phyloP scores from a whole-genome alignment of 1,284 basidiomycete genomes.

The Microbotryomycetes sp. region DNA sequence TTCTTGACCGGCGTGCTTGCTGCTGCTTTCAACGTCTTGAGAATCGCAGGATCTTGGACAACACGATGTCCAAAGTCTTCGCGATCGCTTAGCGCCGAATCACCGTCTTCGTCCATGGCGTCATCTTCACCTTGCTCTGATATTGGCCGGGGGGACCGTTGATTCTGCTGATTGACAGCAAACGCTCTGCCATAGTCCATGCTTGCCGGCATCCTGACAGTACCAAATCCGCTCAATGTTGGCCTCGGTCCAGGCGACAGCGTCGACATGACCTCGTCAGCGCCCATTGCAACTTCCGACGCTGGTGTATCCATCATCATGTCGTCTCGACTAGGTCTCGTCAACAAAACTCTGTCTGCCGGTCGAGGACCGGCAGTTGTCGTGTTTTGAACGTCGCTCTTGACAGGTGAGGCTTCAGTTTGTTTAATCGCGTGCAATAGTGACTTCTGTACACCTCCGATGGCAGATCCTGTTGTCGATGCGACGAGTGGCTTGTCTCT shows the following conservation, averaged over 20 bases:
- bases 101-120: neutral
- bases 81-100: neutral
- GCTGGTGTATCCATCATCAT: neutral
- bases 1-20: slow-evolving; percentile 8
- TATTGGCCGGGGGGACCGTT: too few species aligned
- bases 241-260: neutral
- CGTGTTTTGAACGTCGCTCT: neutral
- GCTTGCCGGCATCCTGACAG: neutral
- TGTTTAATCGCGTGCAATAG: slow-evolving; percentile 3
- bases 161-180: neutral
- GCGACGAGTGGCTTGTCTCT: slow-evolving; percentile 12
- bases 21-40: neutral
- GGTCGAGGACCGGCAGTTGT: neutral
- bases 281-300: neutral
- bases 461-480: neutral
- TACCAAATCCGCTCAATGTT: neutral
- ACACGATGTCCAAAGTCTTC: neutral
- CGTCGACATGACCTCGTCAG: too few species aligned
- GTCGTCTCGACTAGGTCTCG: neutral
- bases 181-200: neutral
- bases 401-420: neutral
- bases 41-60: neutral
- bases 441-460: slow-evolving; percentile 14
- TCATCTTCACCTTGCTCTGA: neutral
- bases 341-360: neutral